Evolutionary conservation across 768 basidiomycete genomes (phyloP), one percentile per base, ranked within the genome.

Genomic region (Boletus tylopilopsis): DNA sequence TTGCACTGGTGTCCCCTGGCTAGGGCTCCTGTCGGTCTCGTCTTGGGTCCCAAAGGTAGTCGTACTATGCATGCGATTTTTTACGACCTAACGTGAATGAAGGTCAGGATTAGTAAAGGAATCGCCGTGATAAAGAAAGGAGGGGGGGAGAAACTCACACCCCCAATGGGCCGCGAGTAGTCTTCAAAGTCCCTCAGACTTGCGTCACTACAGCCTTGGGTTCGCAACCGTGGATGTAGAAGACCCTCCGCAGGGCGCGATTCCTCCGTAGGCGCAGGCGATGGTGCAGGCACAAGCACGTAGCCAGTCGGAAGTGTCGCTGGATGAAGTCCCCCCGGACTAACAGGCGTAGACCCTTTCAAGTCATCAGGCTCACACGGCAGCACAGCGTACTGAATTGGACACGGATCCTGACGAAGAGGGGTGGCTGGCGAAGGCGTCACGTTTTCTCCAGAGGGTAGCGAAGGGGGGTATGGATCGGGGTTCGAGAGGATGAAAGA

Each of bases 111-210:
- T 6, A 55, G 53, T 3, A 30, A 22, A n/a, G 0, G 23, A 22
- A 11, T 2, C 3, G 19, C 23, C 30, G 42, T 32, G 24, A 21
- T 16, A 0, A 0, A 5, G 27, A 36, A 8, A 45, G 34, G 27
- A 13, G 18, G 5, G 9, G 44, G 34, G 27, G 11, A 16, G 5
- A 29, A 23, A 57, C 67, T 53, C 5, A 69, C 66, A 13, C 68
- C 66, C 25, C 56, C 61, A 13, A 68, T 68, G 4, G 66, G 66
- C 11, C 68, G 60, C 1, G 68, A 68, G 32, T 68, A 68, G 32
- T 68, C 66, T 23, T 68, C 68, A 29, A 68, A 68, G 44, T 68
- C 66, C 47, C 59, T 57, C 44, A 68, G 42, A 42, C 66, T 68
- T 23, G 58, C 37, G 4, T 58, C 60, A 23, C 68, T 68, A 35